Evolutionary conservation across 2,329 filamentous ascomycete genomes (phyloP).

Genomic region (Claviceps africana): DNA sequence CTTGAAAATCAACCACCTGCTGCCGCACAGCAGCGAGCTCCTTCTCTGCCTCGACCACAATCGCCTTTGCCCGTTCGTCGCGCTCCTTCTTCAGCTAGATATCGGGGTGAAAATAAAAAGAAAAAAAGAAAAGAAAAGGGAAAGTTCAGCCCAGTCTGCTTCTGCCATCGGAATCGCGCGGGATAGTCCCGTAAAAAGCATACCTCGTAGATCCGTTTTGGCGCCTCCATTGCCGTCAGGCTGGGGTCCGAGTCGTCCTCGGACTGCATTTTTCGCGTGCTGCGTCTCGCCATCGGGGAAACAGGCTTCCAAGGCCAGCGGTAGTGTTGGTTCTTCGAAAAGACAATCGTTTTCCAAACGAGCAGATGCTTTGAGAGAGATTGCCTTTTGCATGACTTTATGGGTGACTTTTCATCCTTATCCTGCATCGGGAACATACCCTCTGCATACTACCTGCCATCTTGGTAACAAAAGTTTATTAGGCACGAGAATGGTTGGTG

Average conservation of each 20-base stretch:
- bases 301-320: no score
- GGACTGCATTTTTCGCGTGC: conserved; percentile 6
- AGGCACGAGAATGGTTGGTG: background rate
- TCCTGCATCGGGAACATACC: background rate
- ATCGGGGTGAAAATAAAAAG: background rate
- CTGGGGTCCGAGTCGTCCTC: conserved; percentile 12
- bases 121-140: no score
- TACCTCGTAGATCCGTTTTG: conserved; percentile 17
- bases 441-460: background rate
- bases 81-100: conserved; percentile 18
- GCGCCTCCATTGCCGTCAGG: conserved; percentile 12
- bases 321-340: no score
- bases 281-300: conserved; percentile 7
- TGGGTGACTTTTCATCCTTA: background rate
- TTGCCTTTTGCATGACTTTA: background rate
- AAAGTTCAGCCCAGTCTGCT: no score
- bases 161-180: no score
- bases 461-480: background rate
- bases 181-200: no score
- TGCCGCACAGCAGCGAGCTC: conserved; percentile 14
- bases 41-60: conserved; percentile 11
- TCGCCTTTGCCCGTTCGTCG: conserved; percentile 12
- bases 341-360: background rate
- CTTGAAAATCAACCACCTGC: conserved; percentile 10
- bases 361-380: background rate